Conservation (phyloP, 805 yeast species). For the Candida piceae region DNA sequence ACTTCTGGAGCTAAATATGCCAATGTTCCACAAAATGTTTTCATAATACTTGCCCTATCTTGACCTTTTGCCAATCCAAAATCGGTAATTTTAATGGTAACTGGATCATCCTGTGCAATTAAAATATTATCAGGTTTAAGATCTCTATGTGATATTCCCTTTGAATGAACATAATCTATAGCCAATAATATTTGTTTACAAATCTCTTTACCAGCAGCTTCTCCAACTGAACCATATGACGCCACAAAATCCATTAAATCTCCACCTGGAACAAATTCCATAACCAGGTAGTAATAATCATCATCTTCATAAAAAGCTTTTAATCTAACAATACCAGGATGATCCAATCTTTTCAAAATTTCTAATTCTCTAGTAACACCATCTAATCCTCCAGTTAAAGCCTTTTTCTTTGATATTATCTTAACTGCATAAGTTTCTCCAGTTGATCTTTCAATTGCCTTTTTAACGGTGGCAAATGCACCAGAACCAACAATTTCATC, state of each 20-base stretch:
- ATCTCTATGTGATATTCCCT: slow-evolving; percentile 95
- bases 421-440: slow-evolving; percentile 90
- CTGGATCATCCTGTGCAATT: slow-evolving; percentile 88
- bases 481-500: slow-evolving; percentile 93
- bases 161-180: slow-evolving; percentile 76
- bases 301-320: slow-evolving; percentile 83
- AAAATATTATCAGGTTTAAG: slow-evolving; percentile 93
- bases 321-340: slow-evolving; percentile 78
- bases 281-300: slow-evolving; percentile 77
- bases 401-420: slow-evolving; percentile 76
- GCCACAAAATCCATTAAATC: slow-evolving; percentile 97
- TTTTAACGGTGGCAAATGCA: slow-evolving; percentile 95
- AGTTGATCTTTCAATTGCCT: slow-evolving; percentile 78
- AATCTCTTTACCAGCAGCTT: slow-evolving; percentile 83
- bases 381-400: slow-evolving; percentile 66
- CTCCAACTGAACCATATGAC: slow-evolving; percentile 86
- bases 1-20: slow-evolving; percentile 98
- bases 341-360: slow-evolving; percentile 70
- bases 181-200: slow-evolving; percentile 81
- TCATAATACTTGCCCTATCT: slow-evolving; percentile 79
- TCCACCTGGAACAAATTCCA: slow-evolving; percentile 96
- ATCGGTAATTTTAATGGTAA: slow-evolving; percentile 87
- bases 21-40: slow-evolving; percentile 95
- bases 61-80: slow-evolving; percentile 93
- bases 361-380: slow-evolving; percentile 86